Percentiles rank a stretch among this genome's conserved stretches.
These are phyloP conservation scores for Trametes versicolor DNA, from an alignment of 1,284 basidiomycete genomes.

Conservation along the genomic window DNA sequence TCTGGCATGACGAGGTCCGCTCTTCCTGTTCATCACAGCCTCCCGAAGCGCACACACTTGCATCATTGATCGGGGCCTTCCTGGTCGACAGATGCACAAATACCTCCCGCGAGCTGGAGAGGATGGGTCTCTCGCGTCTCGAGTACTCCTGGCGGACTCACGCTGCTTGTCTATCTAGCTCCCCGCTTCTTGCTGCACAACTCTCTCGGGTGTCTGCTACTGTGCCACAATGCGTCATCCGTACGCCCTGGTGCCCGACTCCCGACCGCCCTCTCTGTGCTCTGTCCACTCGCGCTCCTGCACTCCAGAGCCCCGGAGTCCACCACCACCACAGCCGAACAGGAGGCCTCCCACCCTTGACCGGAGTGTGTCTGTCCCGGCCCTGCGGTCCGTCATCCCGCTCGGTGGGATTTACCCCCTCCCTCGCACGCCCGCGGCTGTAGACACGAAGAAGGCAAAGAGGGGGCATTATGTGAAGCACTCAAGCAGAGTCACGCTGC, in stretches of 20 bases:
- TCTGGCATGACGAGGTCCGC: not conserved
- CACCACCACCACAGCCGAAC: slow-evolving; percentile 19
- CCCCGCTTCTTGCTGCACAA: not conserved
- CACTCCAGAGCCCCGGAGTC: slow-evolving; percentile 2
- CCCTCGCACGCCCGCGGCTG: not conserved
- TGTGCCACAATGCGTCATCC: slow-evolving; percentile 32
- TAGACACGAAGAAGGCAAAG: slow-evolving; percentile 3
- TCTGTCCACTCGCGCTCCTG: slow-evolving; percentile 15
- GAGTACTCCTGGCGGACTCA: not conserved
- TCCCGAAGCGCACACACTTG: not conserved
- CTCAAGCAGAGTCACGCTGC: slow-evolving; percentile 39
- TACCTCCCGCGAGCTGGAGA: not conserved
- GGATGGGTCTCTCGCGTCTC: not conserved
- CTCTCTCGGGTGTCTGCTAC: not conserved
- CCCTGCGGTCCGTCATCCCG: slow-evolving; percentile 15
- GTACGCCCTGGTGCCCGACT: slow-evolving; percentile 29
- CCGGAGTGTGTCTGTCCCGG: slow-evolving; percentile 14
- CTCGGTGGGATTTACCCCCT: slow-evolving; percentile 2
- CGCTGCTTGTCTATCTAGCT: not conserved
- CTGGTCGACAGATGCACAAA: not conserved
- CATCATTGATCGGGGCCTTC: slow-evolving; percentile 1
- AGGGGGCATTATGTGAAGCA: slow-evolving; percentile 40
- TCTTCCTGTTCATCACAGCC: slow-evolving; percentile 16
- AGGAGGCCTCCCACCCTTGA: not conserved
- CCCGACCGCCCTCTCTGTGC: slow-evolving; percentile 21